These are phyloP conservation scores for Globisporangium cylindrosporum DNA, from an alignment of 352 stramenopile genomes.

Conservation along the genomic window DNA sequence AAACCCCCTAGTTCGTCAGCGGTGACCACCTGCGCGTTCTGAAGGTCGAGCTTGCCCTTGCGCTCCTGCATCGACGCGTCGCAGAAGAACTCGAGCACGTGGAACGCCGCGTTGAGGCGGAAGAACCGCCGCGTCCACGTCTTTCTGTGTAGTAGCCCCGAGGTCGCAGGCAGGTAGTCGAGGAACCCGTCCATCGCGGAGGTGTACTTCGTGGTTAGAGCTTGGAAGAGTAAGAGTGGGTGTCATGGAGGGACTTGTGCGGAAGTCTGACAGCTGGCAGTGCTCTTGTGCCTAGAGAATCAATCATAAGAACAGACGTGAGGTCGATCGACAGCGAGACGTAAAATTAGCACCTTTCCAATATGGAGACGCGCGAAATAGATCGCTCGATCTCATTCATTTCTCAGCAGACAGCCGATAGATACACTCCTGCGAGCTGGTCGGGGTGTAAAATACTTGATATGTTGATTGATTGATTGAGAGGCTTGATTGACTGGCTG, in stretches of 20 bases:
- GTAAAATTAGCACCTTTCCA: background rate
- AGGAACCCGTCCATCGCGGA: constrained; percentile 54
- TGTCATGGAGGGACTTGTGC: background rate
- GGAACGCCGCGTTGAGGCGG: constrained; percentile 41
- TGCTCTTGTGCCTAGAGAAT: background rate
- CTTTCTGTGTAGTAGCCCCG: constrained; percentile 32
- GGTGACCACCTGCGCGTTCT: constrained; percentile 35
- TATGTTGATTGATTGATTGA: constrained; percentile 1
- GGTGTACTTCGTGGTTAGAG: background rate
- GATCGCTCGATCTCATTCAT: constrained; percentile 3
- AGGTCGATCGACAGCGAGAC: background rate
- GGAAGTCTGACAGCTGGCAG: background rate
- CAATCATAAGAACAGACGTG: background rate
- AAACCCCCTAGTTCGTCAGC: constrained; percentile 57
- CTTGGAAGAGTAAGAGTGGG: background rate
- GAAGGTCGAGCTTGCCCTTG: constrained; percentile 44
- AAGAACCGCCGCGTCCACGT: constrained; percentile 51
- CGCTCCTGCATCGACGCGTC: constrained; percentile 40
- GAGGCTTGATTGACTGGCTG: background rate
- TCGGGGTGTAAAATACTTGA: constrained; percentile 1
- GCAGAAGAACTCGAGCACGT: constrained; percentile 59
- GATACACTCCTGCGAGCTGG: background rate
- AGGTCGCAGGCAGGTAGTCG: constrained; percentile 40
- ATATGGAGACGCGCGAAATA: constrained; percentile 2
- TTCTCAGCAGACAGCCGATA: background rate